Percentiles rank a stretch among this genome's conserved stretches.
Evolutionary conservation across 2,329 filamentous ascomycete genomes (phyloP).

Genomic region (Alternaria sp.): DNA sequence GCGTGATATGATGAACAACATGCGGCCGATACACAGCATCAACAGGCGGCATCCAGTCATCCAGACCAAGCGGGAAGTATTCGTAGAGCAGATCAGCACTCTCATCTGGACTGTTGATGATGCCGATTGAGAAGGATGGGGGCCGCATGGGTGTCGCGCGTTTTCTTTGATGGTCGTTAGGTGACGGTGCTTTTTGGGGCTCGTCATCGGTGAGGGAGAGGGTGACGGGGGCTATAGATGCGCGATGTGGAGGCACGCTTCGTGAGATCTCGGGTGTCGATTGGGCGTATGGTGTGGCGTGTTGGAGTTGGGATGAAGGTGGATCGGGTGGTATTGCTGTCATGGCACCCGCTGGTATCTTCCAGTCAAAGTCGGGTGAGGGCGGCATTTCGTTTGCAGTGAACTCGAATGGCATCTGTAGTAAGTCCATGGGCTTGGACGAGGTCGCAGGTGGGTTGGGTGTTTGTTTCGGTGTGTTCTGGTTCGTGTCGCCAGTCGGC

Average conservation of each 20-base stretch:
- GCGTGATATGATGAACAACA: slow-evolving; percentile 83
- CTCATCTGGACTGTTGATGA: slow-evolving; percentile 70
- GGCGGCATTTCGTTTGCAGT: slow-evolving; percentile 50
- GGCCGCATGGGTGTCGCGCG: slow-evolving; percentile 49
- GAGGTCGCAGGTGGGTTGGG: slow-evolving; percentile 31
- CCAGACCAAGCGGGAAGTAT: slow-evolving; percentile 88
- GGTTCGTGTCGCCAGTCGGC: slow-evolving; percentile 44
- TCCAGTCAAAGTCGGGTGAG: slow-evolving; percentile 55
- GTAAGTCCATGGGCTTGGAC: slow-evolving; percentile 43
- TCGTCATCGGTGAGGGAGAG: slow-evolving; percentile 64
- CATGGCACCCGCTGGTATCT: slow-evolving; percentile 50
- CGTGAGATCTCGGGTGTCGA: slow-evolving; percentile 61
- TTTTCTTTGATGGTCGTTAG: slow-evolving; percentile 42
- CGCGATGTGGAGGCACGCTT: slow-evolving; percentile 44
- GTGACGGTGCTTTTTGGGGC: slow-evolving; percentile 49
- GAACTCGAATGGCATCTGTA: slow-evolving; percentile 51
- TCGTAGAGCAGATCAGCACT: slow-evolving; percentile 87
- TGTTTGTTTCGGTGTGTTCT: slow-evolving; percentile 34
- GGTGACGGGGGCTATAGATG: slow-evolving; percentile 58
- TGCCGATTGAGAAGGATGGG: slow-evolving; percentile 55
- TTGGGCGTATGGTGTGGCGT: slow-evolving; percentile 53
- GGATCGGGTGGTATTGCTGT: slow-evolving; percentile 52
- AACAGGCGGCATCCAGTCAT: slow-evolving; percentile 91
- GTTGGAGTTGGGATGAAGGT: slow-evolving; percentile 42
- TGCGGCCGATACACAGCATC: slow-evolving; percentile 91